Evolutionary conservation across 208 protist species (phyloP), one percentile per base, ranked within the genome.

Genomic region (Leishmania mexicana): DNA sequence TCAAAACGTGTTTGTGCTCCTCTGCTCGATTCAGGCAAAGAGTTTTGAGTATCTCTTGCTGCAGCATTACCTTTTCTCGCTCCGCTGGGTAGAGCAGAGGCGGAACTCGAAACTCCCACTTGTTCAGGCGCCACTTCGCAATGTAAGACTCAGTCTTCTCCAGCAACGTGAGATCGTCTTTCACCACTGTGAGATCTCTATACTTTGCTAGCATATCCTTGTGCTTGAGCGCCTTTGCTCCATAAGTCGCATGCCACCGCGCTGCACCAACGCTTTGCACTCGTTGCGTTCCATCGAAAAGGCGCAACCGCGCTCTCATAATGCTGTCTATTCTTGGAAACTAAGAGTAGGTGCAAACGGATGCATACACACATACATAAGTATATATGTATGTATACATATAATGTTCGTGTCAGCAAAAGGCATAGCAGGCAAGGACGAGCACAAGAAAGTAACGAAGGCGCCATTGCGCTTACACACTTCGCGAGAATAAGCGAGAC

Each of bases 61-160:
- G 88, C 40, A 90, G 84, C 80, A 91, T 81, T 40, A 91, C 81
- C 40, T 88, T 75, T 62, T 96, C 92, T 72, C 88, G 92, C 83
- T 93, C 82, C 13, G 75, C 65, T 3, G 80, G 68, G 28, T 60
- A 72, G n/a, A 95, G 76, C 19, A 95, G 70, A 2, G 85, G 88
- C 54, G 94, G 91, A 28, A 96, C 83, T 31, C 94, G 87, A 79
- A 97, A 94, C 79, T 97, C 90, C 93, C 94, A 97, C 73, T 93
- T 93, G 72, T 97, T 97, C 47, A 97, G 87, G 28, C 89, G 93
- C 93, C 94, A 97, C 21, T 83, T 80, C 2, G 78, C 80, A 77
- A 97, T 89, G 35, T 80, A 76, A 62, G 78, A 85, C 60, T 97
- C 92, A 0, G 90, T 88, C 54, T 85, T 49, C 73, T 95, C 88